Conservation (phyloP, 352 stramenopile genomes). For the Pythium vanterpoolii region DNA sequence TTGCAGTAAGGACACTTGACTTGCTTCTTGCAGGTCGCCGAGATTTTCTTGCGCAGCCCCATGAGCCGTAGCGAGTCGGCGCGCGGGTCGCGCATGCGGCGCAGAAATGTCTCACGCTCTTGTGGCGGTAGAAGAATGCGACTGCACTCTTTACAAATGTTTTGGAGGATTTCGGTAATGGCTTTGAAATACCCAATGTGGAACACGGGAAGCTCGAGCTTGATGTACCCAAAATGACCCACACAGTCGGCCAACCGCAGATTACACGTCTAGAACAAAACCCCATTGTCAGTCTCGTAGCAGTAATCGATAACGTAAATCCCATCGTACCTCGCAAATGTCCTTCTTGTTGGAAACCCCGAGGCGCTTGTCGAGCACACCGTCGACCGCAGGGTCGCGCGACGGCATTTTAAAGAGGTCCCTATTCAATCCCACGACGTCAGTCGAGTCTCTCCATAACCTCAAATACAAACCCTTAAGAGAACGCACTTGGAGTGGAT, state of each 20-base stretch:
- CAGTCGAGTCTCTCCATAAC: too few relatives aligned
- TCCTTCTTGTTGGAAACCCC: conserved; percentile 98
- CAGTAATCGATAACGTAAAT: too few relatives aligned
- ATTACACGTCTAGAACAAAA: conserved; percentile 61
- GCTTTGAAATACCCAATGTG: conserved; percentile 99
- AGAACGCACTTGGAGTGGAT: conserved; percentile 75
- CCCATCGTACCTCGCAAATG: conserved; percentile 88
- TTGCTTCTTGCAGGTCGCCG: conserved; percentile 96
- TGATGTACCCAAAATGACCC: conserved; percentile 99
- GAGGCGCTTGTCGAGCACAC: conserved; percentile 96
- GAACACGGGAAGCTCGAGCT: conserved; percentile 97
- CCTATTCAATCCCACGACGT: conserved; percentile 28
- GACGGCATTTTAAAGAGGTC: conserved; percentile 97
- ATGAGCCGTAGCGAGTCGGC: conserved; percentile 78
- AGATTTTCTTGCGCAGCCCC: conserved; percentile 92
- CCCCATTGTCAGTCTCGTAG: too few relatives aligned
- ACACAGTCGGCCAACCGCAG: conserved; percentile 96
- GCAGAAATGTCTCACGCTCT: conserved; percentile 87
- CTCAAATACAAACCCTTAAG: not conserved
- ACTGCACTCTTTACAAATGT: conserved; percentile 97
- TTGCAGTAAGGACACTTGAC: conserved; percentile 95
- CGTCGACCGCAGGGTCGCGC: conserved; percentile 89
- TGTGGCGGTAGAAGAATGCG: conserved; percentile 91
- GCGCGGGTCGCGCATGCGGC: conserved; percentile 84
- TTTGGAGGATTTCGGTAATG: conserved; percentile 97